These are phyloP conservation scores for Macrotyloma uniflorum DNA, from an alignment of 306 rosid species.

Conservation along the genomic window DNA sequence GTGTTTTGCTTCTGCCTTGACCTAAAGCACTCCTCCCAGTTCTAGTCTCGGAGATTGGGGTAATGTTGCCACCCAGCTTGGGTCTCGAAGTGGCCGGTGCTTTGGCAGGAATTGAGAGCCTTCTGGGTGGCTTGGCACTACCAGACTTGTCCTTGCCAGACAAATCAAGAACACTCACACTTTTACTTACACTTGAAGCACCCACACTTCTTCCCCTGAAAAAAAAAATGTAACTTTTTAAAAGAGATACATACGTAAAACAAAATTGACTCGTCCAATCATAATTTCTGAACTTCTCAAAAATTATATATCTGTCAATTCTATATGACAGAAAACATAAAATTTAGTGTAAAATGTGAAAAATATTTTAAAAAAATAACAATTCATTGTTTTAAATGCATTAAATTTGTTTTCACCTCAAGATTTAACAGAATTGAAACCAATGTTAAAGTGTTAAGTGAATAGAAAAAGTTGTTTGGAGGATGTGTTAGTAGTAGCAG, in stretches of 20 bases:
- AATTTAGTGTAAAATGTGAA: too few species aligned
- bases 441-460: too few species aligned
- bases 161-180: conserved; percentile 65
- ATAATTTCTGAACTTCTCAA: too few species aligned
- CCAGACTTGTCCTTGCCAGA: conserved; percentile 62
- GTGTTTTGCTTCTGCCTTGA: conserved; percentile 58
- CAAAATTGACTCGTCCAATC: neutral
- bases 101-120: conserved; percentile 68
- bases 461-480: too few species aligned
- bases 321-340: too few species aligned
- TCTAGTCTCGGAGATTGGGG: conserved; percentile 64
- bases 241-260: neutral
- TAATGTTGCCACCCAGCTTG: conserved; percentile 51
- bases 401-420: too few species aligned
- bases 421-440: too few species aligned
- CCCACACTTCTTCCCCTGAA: conserved; percentile 48
- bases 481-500: too few species aligned
- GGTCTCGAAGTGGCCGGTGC: conserved; percentile 47
- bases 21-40: conserved; percentile 36
- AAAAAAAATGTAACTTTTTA: neutral
- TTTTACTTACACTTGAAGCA: conserved; percentile 61
- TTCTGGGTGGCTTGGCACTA: conserved; percentile 68
- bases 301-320: too few species aligned
- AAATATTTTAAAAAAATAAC: too few species aligned
- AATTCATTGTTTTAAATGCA: too few species aligned